These are phyloP conservation scores for Yarrowia galli DNA, from an alignment of 1,139 yeast species.

Conservation along the genomic window DNA sequence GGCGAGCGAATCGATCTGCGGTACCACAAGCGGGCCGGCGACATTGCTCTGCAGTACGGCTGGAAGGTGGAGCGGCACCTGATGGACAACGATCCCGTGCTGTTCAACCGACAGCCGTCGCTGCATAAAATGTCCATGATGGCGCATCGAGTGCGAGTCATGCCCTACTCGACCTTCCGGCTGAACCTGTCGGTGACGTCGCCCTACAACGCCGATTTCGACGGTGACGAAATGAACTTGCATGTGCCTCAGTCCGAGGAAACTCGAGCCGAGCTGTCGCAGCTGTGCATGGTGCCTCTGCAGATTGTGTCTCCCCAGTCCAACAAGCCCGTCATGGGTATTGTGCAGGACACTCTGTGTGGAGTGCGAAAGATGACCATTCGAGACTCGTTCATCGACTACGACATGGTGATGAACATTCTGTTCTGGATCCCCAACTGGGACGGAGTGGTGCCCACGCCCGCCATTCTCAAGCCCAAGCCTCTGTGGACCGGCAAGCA, in stretches of 20 bases:
- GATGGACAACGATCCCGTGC: constrained; percentile 96
- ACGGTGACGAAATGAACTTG: constrained; percentile 99
- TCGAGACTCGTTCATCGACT: constrained; percentile 86
- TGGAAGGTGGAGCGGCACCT: constrained; percentile 99
- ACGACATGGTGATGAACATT: constrained; percentile 95
- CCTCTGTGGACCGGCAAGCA: constrained; percentile 99
- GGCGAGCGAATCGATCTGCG: constrained; percentile 98
- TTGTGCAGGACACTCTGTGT: constrained; percentile 97
- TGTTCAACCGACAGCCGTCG: constrained; percentile 99
- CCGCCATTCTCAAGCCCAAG: constrained; percentile 91
- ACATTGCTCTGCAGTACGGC: constrained; percentile 95
- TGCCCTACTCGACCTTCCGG: constrained; percentile 99
- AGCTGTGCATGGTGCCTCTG: constrained; percentile 94
- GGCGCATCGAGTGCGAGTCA: constrained; percentile 99
- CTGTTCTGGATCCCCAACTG: constrained; percentile 97
- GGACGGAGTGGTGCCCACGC: constrained; percentile 99
- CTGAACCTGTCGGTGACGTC: constrained; percentile 95
- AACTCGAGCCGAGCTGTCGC: constrained; percentile 93
- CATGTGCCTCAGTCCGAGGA: constrained; percentile 99
- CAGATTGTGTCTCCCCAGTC: constrained; percentile 99
- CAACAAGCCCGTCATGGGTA: constrained; percentile 99
- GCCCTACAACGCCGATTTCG: constrained; percentile 99
- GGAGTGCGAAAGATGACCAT: constrained; percentile 96
- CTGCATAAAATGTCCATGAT: constrained; percentile 99
- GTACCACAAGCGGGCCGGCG: constrained; percentile 98